Evolutionary conservation across 352 stramenopile species (phyloP), one percentile per base, ranked within the genome.

Genomic region (Globisporangium heterothallicum): DNA sequence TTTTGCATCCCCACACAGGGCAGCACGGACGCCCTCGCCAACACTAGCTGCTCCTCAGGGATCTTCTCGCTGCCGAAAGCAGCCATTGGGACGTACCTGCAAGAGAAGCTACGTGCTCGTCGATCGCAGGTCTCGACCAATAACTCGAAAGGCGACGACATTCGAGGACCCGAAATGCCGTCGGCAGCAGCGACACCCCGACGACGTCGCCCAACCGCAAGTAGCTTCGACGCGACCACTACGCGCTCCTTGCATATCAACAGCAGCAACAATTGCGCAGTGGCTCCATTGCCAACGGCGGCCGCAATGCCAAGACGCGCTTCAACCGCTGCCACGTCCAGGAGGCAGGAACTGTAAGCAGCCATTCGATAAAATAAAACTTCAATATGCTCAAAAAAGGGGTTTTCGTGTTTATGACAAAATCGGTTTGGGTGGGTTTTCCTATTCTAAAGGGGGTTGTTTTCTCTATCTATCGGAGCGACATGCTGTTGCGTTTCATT

Each of bases 81-180:
- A 8, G 74, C 72, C 30, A 82, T 88, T 21, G 65, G 70, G 25
- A 78, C 72, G 13, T 84, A 74, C 51, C 48, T 88, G 29, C 59
- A 75, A 25, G 61, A 75, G 35, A 78, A 76, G 38, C 59, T 81
- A 40, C 73, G 78, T 46, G 64, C 61, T 48, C 69, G 60, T 50
- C 63, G 65, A 32, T 57, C 58, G 21, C 19, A 50, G 13, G 66
- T 56, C 6, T 59, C 63, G 25, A 53, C 56, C 14, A 64, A 44
- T 27, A 60, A 58, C 47, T 40, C 53, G 29, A 87, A 88, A 47
- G 58, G 69, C 30, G 74, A 88, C 56, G 70, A 74, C 49, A 61
- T 83, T 30, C 70, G 77, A 16, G 70, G 63, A 56, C 66, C 19
- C 19, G 65, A 58, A 58, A 49, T 44, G 25, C 56, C 54, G 27